Percentiles rank a stretch among this genome's conserved stretches.
These are phyloP conservation scores for Tremella yokohamensis DNA, from an alignment of 768 basidiomycete species.

Conservation along the genomic window DNA sequence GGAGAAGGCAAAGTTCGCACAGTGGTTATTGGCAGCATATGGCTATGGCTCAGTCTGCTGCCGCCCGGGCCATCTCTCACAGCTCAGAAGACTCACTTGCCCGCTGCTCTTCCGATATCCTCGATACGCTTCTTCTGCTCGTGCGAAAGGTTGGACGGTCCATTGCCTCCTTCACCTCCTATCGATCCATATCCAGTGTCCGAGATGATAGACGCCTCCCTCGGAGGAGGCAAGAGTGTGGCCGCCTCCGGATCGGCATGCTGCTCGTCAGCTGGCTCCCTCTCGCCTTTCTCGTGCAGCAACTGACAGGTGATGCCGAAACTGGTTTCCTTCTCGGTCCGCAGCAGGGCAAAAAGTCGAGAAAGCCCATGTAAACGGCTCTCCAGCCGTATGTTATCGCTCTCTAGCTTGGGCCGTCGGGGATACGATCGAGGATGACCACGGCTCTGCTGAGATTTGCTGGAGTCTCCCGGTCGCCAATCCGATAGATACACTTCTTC, in stretches of 20 bases:
- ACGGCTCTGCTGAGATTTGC: no score
- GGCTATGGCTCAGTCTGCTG: slow-evolving; percentile 5
- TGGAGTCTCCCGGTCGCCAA: background rate
- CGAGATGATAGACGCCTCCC: slow-evolving; percentile 6
- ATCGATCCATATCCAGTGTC: slow-evolving; percentile 8
- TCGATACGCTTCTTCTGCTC: slow-evolving; percentile 10
- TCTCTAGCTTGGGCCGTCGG: no score
- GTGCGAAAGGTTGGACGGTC: slow-evolving; percentile 3
- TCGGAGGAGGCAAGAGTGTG: slow-evolving; percentile 6
- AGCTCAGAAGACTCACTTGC: slow-evolving; percentile 13
- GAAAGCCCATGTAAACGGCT: slow-evolving; percentile 5
- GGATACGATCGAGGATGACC: no score
- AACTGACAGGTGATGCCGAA: background rate
- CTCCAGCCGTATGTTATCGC: no score
- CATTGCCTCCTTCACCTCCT: background rate
- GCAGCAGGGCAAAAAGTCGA: slow-evolving; percentile 14
- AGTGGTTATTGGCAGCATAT: slow-evolving; percentile 10
- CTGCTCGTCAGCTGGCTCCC: background rate
- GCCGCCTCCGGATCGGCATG: background rate
- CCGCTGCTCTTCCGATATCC: slow-evolving; percentile 10
- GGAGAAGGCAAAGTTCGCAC: background rate
- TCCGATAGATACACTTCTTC: background rate
- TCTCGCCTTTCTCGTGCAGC: background rate
- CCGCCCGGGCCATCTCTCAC: no score
- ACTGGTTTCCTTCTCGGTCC: slow-evolving; percentile 7